These are phyloP conservation scores for Aspergillus steynii DNA, from an alignment of 495 filamentous ascomycete genomes.

Conservation along the genomic window DNA sequence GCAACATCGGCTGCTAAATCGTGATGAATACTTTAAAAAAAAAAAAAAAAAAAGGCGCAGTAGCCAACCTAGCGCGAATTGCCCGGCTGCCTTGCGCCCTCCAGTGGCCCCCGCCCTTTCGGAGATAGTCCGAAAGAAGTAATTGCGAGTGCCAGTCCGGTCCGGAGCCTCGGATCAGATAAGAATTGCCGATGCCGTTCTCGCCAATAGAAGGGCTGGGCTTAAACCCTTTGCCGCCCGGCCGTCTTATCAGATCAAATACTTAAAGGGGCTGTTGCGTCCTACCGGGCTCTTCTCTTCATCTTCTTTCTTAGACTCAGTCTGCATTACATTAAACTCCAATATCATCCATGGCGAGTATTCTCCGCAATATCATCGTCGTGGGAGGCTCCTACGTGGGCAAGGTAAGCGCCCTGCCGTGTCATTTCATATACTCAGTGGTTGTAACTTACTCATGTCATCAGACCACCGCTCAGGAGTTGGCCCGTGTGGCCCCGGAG, in stretches of 20 bases:
- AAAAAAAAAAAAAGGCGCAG: too few species aligned
- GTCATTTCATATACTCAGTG: neutral
- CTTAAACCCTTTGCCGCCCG: neutral
- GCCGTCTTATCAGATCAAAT: slow-evolving; percentile 4
- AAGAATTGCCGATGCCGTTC: neutral
- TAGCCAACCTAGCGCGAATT: too few species aligned
- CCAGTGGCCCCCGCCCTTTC: too few species aligned
- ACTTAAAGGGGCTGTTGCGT: slow-evolving; percentile 2
- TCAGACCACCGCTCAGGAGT: slow-evolving; percentile 38
- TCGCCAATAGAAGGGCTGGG: neutral
- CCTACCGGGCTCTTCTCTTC: neutral
- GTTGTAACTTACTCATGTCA: slow-evolving; percentile 9
- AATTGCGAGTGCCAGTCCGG: too few species aligned
- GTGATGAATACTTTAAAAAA: too few species aligned
- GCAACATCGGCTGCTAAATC: too few species aligned
- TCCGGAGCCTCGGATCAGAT: neutral
- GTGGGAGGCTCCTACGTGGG: slow-evolving; percentile 47
- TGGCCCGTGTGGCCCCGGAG: slow-evolving; percentile 35
- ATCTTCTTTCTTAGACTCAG: neutral
- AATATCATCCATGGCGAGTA: slow-evolving; percentile 16
- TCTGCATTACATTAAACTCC: neutral
- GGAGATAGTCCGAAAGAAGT: too few species aligned
- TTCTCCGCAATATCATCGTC: slow-evolving; percentile 42
- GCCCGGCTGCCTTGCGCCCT: too few species aligned
- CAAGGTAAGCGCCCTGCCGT: slow-evolving; percentile 23